Conservation (phyloP, 805 yeast species). For the Lipomyces oligophaga region DNA sequence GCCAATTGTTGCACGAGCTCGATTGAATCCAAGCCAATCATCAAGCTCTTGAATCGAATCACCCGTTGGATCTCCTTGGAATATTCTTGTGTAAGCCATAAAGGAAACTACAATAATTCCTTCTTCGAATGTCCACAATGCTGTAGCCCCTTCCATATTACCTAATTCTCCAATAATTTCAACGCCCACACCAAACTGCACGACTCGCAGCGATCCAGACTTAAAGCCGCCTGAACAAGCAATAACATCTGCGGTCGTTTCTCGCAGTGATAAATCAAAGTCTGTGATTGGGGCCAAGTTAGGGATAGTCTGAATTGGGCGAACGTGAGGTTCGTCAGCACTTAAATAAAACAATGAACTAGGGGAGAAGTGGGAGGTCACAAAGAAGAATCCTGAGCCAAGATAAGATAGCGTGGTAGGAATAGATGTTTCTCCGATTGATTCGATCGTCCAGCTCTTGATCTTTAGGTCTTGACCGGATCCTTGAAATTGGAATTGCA, state of each 20-base stretch:
- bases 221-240: constrained; percentile 31
- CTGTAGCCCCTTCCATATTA: constrained; percentile 16
- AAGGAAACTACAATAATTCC: constrained; percentile 21
- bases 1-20: constrained; percentile 14
- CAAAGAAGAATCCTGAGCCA: constrained; percentile 26
- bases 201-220: constrained; percentile 26
- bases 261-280: constrained; percentile 18
- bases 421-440: constrained; percentile 21
- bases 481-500: constrained; percentile 18
- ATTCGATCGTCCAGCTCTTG: neutral
- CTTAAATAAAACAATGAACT: constrained; percentile 21
- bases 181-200: constrained; percentile 27
- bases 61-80: constrained; percentile 12
- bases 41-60: constrained; percentile 10
- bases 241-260: constrained; percentile 17
- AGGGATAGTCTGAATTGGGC: constrained; percentile 17
- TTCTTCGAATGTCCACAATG: constrained; percentile 20
- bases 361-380: constrained; percentile 30
- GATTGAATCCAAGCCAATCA: constrained; percentile 14
- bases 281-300: constrained; percentile 31
- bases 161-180: constrained; percentile 16
- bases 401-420: constrained; percentile 27
- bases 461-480: neutral
- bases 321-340: constrained; percentile 19
- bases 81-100: constrained; percentile 18